phyloP scores from a whole-genome alignment of 225 moss, liverwort and hornwort genomes.

The Pseudoscleropodium purum region DNA sequence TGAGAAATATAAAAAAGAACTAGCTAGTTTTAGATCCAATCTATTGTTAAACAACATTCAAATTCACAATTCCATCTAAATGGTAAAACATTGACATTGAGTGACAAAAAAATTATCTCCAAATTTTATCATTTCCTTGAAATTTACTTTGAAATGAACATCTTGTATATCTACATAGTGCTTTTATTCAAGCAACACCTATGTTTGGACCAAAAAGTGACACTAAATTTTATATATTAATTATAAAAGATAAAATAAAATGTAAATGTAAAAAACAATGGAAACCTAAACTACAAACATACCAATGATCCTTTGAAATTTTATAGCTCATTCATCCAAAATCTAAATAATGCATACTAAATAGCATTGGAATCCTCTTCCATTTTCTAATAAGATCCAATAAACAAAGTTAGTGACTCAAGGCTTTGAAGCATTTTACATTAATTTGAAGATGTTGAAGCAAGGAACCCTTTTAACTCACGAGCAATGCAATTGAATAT shows the following conservation, averaged over 20 bases:
- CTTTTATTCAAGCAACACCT: not conserved
- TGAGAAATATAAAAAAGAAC: not conserved
- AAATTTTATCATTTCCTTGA: not conserved
- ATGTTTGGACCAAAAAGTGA: not conserved
- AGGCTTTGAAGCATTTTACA: not conserved
- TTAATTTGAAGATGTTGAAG: not conserved
- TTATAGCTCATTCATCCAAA: not conserved
- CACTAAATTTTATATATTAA: not conserved
- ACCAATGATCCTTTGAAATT: not conserved
- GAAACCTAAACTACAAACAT: fast-evolving
- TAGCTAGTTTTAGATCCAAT: not conserved
- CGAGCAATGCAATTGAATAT: not conserved
- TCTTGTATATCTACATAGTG: not conserved
- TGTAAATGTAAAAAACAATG: not conserved
- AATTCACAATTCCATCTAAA: not conserved
- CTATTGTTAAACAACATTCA: not conserved
- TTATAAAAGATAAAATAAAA: not conserved
- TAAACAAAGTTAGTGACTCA: not conserved
- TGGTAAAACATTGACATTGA: not conserved
- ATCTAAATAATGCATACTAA: not conserved
- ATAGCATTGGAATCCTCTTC: not conserved
- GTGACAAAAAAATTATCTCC: not conserved
- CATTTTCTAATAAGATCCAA: not conserved
- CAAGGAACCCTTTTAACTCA: not conserved
- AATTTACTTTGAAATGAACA: not conserved